These are phyloP conservation scores for Leccinum fuscescens DNA, from an alignment of 1,284 basidiomycete species.

Conservation along the genomic window DNA sequence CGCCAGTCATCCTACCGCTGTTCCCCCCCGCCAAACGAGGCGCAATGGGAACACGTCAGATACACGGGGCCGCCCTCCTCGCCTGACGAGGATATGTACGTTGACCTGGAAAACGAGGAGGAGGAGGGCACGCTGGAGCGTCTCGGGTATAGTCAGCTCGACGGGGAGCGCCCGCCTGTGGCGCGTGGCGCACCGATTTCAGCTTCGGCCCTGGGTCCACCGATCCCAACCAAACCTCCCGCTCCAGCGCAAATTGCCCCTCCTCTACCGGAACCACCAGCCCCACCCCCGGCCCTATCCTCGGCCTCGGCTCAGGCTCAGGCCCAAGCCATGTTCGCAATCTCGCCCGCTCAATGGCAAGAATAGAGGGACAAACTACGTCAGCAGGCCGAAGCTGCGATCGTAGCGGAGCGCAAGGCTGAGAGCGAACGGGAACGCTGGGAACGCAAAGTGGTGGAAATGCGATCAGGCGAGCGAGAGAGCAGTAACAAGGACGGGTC, in stretches of 20 bases:
- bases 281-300: too few species aligned
- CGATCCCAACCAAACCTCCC: background rate
- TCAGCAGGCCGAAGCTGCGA: background rate
- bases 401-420: slow-evolving; percentile 12
- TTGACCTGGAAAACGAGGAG: background rate
- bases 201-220: background rate
- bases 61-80: slow-evolving; percentile 15
- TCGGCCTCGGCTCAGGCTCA: too few species aligned
- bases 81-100: slow-evolving; percentile 12
- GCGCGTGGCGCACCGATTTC: background rate
- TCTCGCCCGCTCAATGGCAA: too few species aligned
- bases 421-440: slow-evolving; percentile 20
- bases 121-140: slow-evolving; percentile 14
- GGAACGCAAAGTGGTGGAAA: slow-evolving; percentile 22
- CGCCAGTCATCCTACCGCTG: background rate
- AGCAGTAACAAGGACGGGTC: slow-evolving; percentile 14
- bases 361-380: too few species aligned
- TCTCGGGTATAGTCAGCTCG: slow-evolving; percentile 22
- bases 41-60: slow-evolving; percentile 28
- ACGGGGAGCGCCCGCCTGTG: background rate
- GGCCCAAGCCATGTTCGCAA: too few species aligned
- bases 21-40: slow-evolving; percentile 12
- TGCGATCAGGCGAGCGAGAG: slow-evolving; percentile 16
- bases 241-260: too few species aligned
- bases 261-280: background rate